phyloP scores from a whole-genome alignment of 2,329 filamentous ascomycete genomes.

The Grosmannia clavigera region DNA sequence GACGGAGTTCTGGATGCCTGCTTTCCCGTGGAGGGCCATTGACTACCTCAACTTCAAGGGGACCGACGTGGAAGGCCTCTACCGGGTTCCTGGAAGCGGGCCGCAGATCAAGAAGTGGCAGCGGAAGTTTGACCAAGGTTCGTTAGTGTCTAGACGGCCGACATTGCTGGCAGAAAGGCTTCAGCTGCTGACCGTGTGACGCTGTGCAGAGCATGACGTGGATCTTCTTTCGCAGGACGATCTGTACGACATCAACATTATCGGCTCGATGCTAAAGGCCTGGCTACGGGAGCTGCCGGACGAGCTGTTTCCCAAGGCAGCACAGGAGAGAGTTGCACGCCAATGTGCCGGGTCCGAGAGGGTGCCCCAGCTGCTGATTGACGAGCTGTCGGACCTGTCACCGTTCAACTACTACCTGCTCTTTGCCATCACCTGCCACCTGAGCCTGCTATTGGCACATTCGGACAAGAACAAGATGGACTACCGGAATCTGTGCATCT shows the following conservation, averaged over 20 bases:
- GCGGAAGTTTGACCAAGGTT: conserved; percentile 75
- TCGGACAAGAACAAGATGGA: conserved; percentile 98
- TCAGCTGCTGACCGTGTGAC: background rate
- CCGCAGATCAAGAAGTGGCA: conserved; percentile 91
- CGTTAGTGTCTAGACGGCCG: conserved; percentile 13
- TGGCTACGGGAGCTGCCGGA: conserved; percentile 94
- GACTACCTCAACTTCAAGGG: conserved; percentile 94
- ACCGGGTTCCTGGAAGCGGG: conserved; percentile 81
- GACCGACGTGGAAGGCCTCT: conserved; percentile 85
- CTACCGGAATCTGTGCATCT: conserved; percentile 88
- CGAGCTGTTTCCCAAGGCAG: conserved; percentile 77
- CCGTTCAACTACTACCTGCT: conserved; percentile 97
- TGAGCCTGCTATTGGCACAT: conserved; percentile 81
- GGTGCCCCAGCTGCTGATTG: conserved; percentile 70
- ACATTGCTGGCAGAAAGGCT: background rate
- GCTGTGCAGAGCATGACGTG: conserved; percentile 62
- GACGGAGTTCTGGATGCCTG: conserved; percentile 98
- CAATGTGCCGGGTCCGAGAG: conserved; percentile 68
- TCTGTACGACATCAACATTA: conserved; percentile 91
- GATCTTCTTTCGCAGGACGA: conserved; percentile 80
- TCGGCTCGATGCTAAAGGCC: conserved; percentile 90
- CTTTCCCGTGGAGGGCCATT: conserved; percentile 88
- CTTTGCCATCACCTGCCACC: conserved; percentile 92
- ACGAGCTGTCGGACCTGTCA: conserved; percentile 85
- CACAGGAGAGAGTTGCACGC: conserved; percentile 67